Evolutionary conservation across 495 filamentous ascomycete species (phyloP).

Genomic region (Opeltia flavorubescens): DNA sequence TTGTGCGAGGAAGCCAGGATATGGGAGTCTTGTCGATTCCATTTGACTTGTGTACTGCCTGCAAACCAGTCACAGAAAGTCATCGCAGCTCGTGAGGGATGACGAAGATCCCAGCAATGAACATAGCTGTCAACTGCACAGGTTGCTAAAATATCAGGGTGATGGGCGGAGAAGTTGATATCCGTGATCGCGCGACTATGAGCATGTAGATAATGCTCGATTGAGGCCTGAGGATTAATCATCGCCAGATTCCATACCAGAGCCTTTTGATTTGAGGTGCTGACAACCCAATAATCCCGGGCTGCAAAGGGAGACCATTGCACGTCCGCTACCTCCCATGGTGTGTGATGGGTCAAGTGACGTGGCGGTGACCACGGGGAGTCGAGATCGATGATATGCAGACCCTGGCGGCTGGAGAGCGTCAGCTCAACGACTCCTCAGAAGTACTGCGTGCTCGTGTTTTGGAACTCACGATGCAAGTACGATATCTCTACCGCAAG

Average conservation of each 20-base stretch:
- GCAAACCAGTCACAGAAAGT: constrained; percentile 91
- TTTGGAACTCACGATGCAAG: constrained; percentile 56
- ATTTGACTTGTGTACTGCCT: constrained; percentile 91
- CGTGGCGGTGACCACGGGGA: constrained; percentile 79
- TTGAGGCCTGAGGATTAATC: constrained; percentile 53
- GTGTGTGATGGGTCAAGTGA: constrained; percentile 69
- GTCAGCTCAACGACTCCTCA: constrained; percentile 7
- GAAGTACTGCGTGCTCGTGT: not conserved
- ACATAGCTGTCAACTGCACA: constrained; percentile 90
- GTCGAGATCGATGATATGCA: constrained; percentile 90
- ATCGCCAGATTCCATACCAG: constrained; percentile 88
- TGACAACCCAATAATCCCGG: constrained; percentile 84
- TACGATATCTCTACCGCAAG: constrained; percentile 82
- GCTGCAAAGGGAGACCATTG: constrained; percentile 93
- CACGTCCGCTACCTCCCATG: constrained; percentile 96
- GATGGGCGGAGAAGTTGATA: constrained; percentile 90
- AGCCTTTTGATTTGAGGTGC: constrained; percentile 87
- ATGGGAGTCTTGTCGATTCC: constrained; percentile 73
- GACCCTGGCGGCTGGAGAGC: constrained; percentile 47
- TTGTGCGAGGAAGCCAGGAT: constrained; percentile 87
- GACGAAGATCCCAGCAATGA: constrained; percentile 82
- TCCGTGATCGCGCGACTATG: constrained; percentile 89
- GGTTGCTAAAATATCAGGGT: constrained; percentile 78
- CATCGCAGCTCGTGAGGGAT: constrained; percentile 56
- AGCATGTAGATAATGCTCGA: constrained; percentile 80